phyloP scores from a whole-genome alignment of 2,329 filamentous ascomycete species.

The Sarocladium kiliense region DNA sequence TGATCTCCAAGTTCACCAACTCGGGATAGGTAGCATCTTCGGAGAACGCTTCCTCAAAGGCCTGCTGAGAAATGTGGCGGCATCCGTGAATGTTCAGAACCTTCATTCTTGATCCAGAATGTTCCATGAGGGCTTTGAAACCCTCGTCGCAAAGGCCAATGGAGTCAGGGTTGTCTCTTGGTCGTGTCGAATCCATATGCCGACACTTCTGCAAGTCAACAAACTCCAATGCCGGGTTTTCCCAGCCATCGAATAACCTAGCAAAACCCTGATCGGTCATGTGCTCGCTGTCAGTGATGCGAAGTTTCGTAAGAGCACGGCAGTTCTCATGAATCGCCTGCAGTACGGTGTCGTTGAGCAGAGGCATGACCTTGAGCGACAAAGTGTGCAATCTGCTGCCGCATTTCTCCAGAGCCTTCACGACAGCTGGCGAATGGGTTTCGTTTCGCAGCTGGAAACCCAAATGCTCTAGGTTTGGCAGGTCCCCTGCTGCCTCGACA shows the following conservation, averaged over 20 bases:
- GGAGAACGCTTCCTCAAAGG: slow-evolving; percentile 71
- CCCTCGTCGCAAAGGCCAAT: slow-evolving; percentile 72
- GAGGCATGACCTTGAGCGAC: slow-evolving; percentile 64
- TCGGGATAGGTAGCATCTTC: slow-evolving; percentile 57
- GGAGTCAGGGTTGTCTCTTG: slow-evolving; percentile 58
- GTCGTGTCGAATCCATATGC: slow-evolving; percentile 65
- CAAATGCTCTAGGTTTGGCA: slow-evolving; percentile 66
- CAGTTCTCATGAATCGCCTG: slow-evolving; percentile 67
- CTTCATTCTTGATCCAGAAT: slow-evolving; percentile 64
- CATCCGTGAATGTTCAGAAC: slow-evolving; percentile 77
- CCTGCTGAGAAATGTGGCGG: slow-evolving; percentile 68
- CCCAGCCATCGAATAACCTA: slow-evolving; percentile 70
- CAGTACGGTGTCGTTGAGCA: slow-evolving; percentile 65
- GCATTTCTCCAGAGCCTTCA: slow-evolving; percentile 55
- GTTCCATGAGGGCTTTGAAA: slow-evolving; percentile 76
- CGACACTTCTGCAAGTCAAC: slow-evolving; percentile 76
- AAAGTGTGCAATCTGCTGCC: slow-evolving; percentile 69
- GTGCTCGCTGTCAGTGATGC: slow-evolving; percentile 70
- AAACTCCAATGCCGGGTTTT: slow-evolving; percentile 63
- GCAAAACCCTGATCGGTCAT: slow-evolving; percentile 73
- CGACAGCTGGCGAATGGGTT: slow-evolving; percentile 42
- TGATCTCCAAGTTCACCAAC: slow-evolving; percentile 68
- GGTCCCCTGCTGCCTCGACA: slow-evolving; percentile 56
- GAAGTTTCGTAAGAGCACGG: slow-evolving; percentile 65
- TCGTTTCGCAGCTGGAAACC: slow-evolving; percentile 61